Base-by-base conservation (phyloP, 1,139 yeast genomes). In the Scheffersomyces titani region DNA sequence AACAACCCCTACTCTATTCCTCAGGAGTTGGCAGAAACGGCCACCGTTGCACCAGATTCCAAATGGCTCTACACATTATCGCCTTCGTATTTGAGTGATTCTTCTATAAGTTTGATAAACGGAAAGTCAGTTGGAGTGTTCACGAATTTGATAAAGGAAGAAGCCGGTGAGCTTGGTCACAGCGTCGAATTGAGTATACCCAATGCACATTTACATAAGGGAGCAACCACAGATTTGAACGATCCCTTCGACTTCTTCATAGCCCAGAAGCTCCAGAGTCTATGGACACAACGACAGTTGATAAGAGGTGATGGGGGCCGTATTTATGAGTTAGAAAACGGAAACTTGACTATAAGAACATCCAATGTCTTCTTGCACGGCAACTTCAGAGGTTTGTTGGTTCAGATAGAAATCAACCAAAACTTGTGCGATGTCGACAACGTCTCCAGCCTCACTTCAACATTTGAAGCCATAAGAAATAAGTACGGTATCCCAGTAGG, bases 291-390 rank as follows among this genome's bases (percentile, higher is more conserved):
- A 55, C 77, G 90, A 58, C 97, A 90, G 69, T 77, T 84, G n/a
- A 81, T 90, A 51, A 83, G 85, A 61, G 96, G 96, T 2, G 94
- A 89, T 60, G 94, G 94, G 4, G 91, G 91, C 0, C 83, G 83
- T 55, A 82, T 85, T 2, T 89, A 88, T 65, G 77, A 80, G 59
- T 64, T 84, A 19, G 84, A 80, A 57, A 81, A 81, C 60, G 81
- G 82, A 3, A 77, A 78, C 53, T 67, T 80, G 59, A 69, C 69
- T 9, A 77, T 81, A n/a, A 74, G 91, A 54, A 83, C 92, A 0
- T 87, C 90, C 36, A 91, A 90, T 64, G 85, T 90, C 54, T 85
- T 87, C 56, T 74, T 90, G 18, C 94, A 89, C 68, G 96, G 96
- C 1, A 81, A 78, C 40, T 90, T 89, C 72, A 84, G 88, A 59